phyloP scores from a whole-genome alignment of 805 yeast species.

The Hanseniaspora valbyensis region DNA sequence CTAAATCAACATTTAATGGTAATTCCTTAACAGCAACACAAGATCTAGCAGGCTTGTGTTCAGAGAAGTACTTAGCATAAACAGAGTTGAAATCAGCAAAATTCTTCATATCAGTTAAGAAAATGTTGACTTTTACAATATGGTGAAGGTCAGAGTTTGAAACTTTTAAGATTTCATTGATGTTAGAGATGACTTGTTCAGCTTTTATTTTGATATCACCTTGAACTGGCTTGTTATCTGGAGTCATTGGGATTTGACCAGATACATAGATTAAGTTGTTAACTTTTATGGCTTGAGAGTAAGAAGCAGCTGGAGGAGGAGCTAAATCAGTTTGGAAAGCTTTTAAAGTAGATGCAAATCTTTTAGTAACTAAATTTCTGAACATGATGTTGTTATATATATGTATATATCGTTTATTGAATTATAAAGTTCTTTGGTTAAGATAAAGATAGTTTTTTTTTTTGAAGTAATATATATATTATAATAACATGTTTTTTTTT shows the following conservation, averaged over 20 bases:
- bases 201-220: constrained; percentile 70
- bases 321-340: constrained; percentile 63
- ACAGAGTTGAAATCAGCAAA: constrained; percentile 79
- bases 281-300: constrained; percentile 90
- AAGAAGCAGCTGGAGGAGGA: constrained; percentile 94
- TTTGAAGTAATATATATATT: no score
- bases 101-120: constrained; percentile 80
- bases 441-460: no score
- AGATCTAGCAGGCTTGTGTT: constrained; percentile 90
- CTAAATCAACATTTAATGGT: constrained; percentile 76
- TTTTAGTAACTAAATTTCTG: constrained; percentile 14
- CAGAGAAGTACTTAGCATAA: constrained; percentile 62
- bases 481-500: no score
- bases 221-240: constrained; percentile 67
- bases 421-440: background rate
- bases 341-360: constrained; percentile 24
- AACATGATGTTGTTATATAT: constrained; percentile 3
- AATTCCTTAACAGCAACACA: constrained; percentile 90
- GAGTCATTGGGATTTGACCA: constrained; percentile 88
- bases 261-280: constrained; percentile 82
- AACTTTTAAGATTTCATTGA: constrained; percentile 63
- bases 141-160: constrained; percentile 75
- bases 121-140: constrained; percentile 76
- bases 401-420: background rate
- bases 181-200: constrained; percentile 61